Conservation (phyloP, 2,329 filamentous ascomycete genomes). For the Aspergillus piperis region DNA sequence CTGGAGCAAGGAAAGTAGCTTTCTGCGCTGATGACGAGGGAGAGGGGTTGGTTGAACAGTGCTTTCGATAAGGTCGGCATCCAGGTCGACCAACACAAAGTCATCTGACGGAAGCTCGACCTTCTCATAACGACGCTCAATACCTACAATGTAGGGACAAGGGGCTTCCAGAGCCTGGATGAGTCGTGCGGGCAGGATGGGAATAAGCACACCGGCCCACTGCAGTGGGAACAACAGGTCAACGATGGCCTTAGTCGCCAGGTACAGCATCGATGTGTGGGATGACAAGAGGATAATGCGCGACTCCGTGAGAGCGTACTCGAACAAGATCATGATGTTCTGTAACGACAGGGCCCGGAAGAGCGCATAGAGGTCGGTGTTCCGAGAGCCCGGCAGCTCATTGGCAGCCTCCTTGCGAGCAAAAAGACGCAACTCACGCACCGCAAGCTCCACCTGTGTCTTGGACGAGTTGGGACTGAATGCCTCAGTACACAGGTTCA, state of each 20-base stretch:
- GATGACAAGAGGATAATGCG: constrained; percentile 95
- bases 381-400: constrained; percentile 88
- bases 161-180: constrained; percentile 90
- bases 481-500: constrained; percentile 94
- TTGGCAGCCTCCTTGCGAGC: constrained; percentile 90
- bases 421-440: constrained; percentile 87
- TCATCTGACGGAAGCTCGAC: constrained; percentile 81
- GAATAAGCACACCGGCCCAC: constrained; percentile 94
- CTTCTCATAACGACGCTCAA: constrained; percentile 78
- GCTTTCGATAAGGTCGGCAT: constrained; percentile 85
- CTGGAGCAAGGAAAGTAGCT: constrained; percentile 84
- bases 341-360: constrained; percentile 88
- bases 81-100: constrained; percentile 91
- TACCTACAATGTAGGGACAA: constrained; percentile 94
- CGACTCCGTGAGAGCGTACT: constrained; percentile 89
- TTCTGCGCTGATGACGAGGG: constrained; percentile 85
- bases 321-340: constrained; percentile 89
- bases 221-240: constrained; percentile 86
- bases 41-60: constrained; percentile 75
- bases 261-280: constrained; percentile 92
- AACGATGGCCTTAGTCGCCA: constrained; percentile 83
- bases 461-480: constrained; percentile 89
- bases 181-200: constrained; percentile 81
- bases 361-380: constrained; percentile 86
- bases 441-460: constrained; percentile 89